These are phyloP conservation scores for Fusarium domesticum DNA, from an alignment of 2,329 filamentous ascomycete genomes.

Conservation along the genomic window DNA sequence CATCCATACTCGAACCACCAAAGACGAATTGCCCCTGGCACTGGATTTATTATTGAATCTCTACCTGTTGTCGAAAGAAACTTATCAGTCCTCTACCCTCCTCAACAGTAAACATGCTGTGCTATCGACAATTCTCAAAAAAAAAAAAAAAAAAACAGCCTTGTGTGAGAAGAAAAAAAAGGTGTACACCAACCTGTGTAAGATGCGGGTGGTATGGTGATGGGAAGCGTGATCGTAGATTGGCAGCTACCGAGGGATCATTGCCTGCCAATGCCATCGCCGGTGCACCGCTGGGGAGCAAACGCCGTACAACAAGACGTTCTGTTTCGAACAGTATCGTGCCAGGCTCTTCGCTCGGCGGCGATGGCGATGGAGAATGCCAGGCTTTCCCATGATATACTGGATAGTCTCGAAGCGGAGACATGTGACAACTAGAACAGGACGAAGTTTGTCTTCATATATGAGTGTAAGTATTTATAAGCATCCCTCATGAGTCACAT, in stretches of 20 bases:
- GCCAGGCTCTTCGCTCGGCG: constrained; percentile 28
- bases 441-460: too few species aligned
- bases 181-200: too few species aligned
- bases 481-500: too few species aligned
- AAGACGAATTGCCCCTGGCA: not conserved
- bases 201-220: constrained; percentile 43
- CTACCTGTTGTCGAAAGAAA: not conserved
- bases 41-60: not conserved
- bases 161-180: too few species aligned
- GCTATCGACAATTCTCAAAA: too few species aligned
- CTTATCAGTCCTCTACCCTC: too few species aligned
- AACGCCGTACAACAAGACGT: constrained; percentile 42
- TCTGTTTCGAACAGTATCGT: constrained; percentile 33
- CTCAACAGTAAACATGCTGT: too few species aligned
- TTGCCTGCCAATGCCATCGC: constrained; percentile 37
- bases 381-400: constrained; percentile 15
- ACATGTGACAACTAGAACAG: too few species aligned
- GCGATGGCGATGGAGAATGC: constrained; percentile 22
- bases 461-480: too few species aligned
- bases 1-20: constrained; percentile 6
- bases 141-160: too few species aligned
- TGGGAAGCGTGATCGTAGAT: constrained; percentile 46
- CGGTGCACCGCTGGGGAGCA: constrained; percentile 37
- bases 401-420: not conserved
- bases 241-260: constrained; percentile 36